A percentile compares a stretch with the other conserved stretches of the same genome.
Evolutionary conservation across 2,329 filamentous ascomycete genomes (phyloP).

Genomic region (Mycosphaerelloides madeirae): DNA sequence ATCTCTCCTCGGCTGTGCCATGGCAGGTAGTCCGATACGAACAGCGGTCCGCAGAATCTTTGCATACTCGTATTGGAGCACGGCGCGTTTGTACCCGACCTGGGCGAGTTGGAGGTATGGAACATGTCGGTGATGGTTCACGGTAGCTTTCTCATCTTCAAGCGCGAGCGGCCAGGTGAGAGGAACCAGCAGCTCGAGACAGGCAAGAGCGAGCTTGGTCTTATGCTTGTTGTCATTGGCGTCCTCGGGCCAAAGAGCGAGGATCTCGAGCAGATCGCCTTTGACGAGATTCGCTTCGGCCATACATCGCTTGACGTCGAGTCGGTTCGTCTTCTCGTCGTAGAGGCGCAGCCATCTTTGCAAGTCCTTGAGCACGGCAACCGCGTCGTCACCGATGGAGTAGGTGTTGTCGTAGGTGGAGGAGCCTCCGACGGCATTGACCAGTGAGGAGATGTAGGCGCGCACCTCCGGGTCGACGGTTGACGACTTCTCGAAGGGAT

Average conservation of each 20-base stretch:
- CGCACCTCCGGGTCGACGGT: conserved; percentile 84
- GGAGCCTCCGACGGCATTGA: conserved; percentile 67
- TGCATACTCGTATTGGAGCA: conserved; percentile 76
- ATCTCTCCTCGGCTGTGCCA: conserved; percentile 73
- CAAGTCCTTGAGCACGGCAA: conserved; percentile 86
- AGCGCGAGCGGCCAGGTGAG: conserved; percentile 90
- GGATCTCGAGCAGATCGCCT: conserved; percentile 83
- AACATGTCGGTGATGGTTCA: conserved; percentile 88
- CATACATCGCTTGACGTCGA: conserved; percentile 90
- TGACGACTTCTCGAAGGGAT: conserved; percentile 16
- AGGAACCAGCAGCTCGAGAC: conserved; percentile 83
- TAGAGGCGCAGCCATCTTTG: conserved; percentile 86
- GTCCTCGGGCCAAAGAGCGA: conserved; percentile 74
- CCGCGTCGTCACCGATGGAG: conserved; percentile 84
- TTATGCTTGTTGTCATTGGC: conserved; percentile 68
- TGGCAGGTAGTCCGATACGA: conserved; percentile 75
- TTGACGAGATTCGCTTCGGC: conserved; percentile 88
- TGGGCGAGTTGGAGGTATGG: conserved; percentile 86
- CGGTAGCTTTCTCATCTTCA: conserved; percentile 73
- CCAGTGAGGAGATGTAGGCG: conserved; percentile 87
- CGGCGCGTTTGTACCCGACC: conserved; percentile 79
- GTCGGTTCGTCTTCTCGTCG: conserved; percentile 76
- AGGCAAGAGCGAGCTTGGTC: conserved; percentile 74
- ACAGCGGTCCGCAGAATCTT: conserved; percentile 76
- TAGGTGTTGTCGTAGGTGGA: conserved; percentile 51